Base-by-base conservation (phyloP, 2,329 filamentous ascomycete genomes). In the Xylaria sp. region DNA sequence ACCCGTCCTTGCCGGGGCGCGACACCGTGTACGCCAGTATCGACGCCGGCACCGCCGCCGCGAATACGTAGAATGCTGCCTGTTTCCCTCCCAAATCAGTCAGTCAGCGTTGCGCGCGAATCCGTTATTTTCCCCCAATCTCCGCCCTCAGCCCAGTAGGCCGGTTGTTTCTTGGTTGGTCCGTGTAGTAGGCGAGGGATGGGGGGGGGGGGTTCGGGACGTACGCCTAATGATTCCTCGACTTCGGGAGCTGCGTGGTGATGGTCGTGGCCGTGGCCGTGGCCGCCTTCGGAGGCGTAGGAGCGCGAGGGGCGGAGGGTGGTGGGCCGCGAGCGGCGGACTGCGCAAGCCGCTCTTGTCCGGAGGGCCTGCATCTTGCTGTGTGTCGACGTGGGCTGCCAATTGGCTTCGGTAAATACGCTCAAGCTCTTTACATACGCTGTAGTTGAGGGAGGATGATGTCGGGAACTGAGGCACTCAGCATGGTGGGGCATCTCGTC, bases 171-270 rank as follows among this genome's bases (percentile, higher is more conserved):
- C n/a, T n/a, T n/a, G n/a, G n/a, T n/a, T n/a, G n/a, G n/a, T n/a
- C n/a, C n/a, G n/a, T n/a, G n/a, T 22, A 19, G 44, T 44, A 19
- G 46, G 18, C 1, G 17, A 19, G 19, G 8, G 41, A n/a, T 26
- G n/a, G 19, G 39, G 45, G 22, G n/a, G 22, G 29, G 22, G 21
- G 4, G 9, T 19, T 8, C 8, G 40, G 29, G 54, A 76, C 81
- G 55, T 83, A 85, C 83, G 63, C 82, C 82, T 65, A 84, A 75
- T 54, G 76, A 74, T 72, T 85, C 83, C 63, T 79, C 76, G 56
- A 77, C 73, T 34, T 67, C 56, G 49, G 67, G 74, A 54, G 75
- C 52, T 66, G 70, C 50, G 56, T 52, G 17, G 39, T 41, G 39
- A 21, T 21, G n/a, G 43, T 45, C 7, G 26, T 38, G 24, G 7